Conservation (phyloP, 352 stramenopile genomes). For the Thraustotheca clavata region DNA sequence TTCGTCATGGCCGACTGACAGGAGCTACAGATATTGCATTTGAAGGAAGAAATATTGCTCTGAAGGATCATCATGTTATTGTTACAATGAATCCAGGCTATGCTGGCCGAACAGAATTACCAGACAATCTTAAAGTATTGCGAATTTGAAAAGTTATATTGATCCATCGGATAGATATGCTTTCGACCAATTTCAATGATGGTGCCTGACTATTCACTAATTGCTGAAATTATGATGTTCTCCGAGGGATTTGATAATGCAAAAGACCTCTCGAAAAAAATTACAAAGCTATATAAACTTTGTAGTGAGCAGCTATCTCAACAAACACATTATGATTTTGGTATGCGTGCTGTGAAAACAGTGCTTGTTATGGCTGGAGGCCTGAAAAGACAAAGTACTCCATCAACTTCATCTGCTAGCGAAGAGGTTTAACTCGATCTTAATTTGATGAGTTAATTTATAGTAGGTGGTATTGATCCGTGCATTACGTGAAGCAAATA, state of each 20-base stretch:
- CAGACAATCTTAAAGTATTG: slow-evolving; percentile 69
- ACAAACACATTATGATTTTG: slow-evolving; percentile 84
- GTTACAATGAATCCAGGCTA: slow-evolving; percentile 88
- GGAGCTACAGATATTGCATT: slow-evolving; percentile 35
- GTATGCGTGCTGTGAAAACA: slow-evolving; percentile 77
- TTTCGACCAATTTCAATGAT: slow-evolving; percentile 86
- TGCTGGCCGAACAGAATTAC: slow-evolving; percentile 63
- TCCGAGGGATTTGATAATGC: slow-evolving; percentile 66
- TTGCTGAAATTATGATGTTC: slow-evolving; percentile 79
- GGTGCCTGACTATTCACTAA: slow-evolving; percentile 79
- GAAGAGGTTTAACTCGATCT: slow-evolving; percentile 19
- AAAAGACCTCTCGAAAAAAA: slow-evolving; percentile 51
- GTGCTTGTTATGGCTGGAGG: slow-evolving; percentile 71
- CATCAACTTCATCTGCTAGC: slow-evolving; percentile 1
- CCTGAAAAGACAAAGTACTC: slow-evolving; percentile 35
- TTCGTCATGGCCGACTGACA: slow-evolving; percentile 45
- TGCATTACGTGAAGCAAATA: slow-evolving; percentile 89
- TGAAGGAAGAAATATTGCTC: slow-evolving; percentile 41
- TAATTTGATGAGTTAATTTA: slow-evolving; percentile 40
- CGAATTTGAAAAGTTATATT: neutral
- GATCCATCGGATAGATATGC: slow-evolving; percentile 22
- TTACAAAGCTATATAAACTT: slow-evolving; percentile 74
- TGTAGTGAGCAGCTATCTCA: slow-evolving; percentile 80
- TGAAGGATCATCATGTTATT: slow-evolving; percentile 70
- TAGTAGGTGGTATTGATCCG: slow-evolving; percentile 92